A percentile compares a stretch with the other conserved stretches of the same genome.
phyloP scores from a whole-genome alignment of 2,329 filamentous ascomycete genomes.

The Ophiostoma himal-ulmi region DNA sequence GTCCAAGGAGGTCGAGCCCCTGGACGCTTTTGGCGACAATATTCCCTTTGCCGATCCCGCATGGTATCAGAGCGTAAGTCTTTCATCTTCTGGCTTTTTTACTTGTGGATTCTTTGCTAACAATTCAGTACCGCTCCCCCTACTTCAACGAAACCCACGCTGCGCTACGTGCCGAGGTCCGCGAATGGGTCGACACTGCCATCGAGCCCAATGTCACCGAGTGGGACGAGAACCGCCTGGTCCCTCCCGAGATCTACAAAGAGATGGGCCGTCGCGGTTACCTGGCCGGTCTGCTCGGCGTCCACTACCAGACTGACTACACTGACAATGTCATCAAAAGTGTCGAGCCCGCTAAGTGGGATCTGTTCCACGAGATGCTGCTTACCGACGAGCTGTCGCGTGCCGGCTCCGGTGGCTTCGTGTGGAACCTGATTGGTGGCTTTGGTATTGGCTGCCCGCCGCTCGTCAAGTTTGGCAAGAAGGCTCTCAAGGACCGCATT shows the following conservation, averaged over 20 bases:
- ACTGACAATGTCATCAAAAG: slow-evolving; percentile 65
- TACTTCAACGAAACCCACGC: slow-evolving; percentile 95
- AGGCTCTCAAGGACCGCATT: slow-evolving; percentile 78
- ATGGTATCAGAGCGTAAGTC: slow-evolving; percentile 86
- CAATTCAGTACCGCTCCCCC: slow-evolving; percentile 75
- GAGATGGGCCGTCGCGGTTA: slow-evolving; percentile 91
- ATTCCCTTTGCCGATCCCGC: slow-evolving; percentile 87
- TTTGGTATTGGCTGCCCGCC: slow-evolving; percentile 93
- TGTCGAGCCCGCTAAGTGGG: slow-evolving; percentile 85
- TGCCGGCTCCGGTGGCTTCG: slow-evolving; percentile 80
- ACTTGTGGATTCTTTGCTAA: not conserved
- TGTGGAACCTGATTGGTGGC: slow-evolving; percentile 96
- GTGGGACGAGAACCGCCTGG: slow-evolving; percentile 93
- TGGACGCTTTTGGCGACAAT: slow-evolving; percentile 79
- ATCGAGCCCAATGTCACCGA: slow-evolving; percentile 89
- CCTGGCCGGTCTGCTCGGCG: slow-evolving; percentile 82
- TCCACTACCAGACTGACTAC: slow-evolving; percentile 73
- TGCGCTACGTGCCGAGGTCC: slow-evolving; percentile 81
- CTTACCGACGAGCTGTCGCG: slow-evolving; percentile 92
- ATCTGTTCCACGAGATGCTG: slow-evolving; percentile 96
- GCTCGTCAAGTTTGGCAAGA: slow-evolving; percentile 84
- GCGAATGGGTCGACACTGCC: slow-evolving; percentile 83
- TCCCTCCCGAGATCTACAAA: slow-evolving; percentile 87
- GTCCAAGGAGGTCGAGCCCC: slow-evolving; percentile 47
- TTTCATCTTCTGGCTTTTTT: not conserved